A percentile compares a stretch with the other conserved stretches of the same genome.
Conservation (phyloP, 306 rosid species). For the Calophaca sinica region DNA sequence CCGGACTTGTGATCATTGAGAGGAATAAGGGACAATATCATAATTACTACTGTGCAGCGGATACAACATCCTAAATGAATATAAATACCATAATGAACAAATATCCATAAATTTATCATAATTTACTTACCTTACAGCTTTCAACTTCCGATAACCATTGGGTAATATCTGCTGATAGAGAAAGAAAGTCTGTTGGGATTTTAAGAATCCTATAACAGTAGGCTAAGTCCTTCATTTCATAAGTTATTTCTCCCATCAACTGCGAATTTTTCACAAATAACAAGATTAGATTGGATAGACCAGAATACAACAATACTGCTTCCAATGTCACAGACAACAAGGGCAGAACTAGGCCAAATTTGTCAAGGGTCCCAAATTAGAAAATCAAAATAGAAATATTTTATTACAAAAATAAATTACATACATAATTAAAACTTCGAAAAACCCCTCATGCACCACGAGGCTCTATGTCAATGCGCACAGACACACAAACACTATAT, state of each 20-base stretch:
- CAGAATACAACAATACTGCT: constrained; percentile 20
- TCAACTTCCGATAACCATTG: constrained; percentile 90
- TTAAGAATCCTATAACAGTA: constrained; percentile 72
- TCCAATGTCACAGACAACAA: constrained; percentile 6
- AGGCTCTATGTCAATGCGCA: not conserved
- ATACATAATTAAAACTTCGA: not conserved
- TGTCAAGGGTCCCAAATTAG: constrained; percentile 11
- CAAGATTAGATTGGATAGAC: constrained; percentile 30
- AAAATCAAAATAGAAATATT: constrained; percentile 17
- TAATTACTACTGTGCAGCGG: not conserved
- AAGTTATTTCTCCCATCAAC: constrained; percentile 89
- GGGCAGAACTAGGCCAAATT: constrained; percentile 5
- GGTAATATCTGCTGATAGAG: constrained; percentile 75
- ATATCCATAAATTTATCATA: constrained; percentile 1
- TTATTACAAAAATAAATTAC: not conserved
- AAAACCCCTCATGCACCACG: not conserved
- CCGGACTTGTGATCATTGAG: constrained; percentile 35
- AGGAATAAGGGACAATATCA: constrained; percentile 31
- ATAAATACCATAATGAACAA: constrained; percentile 21
- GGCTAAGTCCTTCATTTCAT: constrained; percentile 86
- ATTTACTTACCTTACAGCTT: constrained; percentile 71
- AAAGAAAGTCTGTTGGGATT: constrained; percentile 69
- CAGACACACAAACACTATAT: not conserved
- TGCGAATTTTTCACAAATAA: constrained; percentile 49
- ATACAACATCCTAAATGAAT: constrained; percentile 8